These are phyloP conservation scores for Cystobasidium ongulense DNA, from an alignment of 768 basidiomycete genomes.

Conservation along the genomic window DNA sequence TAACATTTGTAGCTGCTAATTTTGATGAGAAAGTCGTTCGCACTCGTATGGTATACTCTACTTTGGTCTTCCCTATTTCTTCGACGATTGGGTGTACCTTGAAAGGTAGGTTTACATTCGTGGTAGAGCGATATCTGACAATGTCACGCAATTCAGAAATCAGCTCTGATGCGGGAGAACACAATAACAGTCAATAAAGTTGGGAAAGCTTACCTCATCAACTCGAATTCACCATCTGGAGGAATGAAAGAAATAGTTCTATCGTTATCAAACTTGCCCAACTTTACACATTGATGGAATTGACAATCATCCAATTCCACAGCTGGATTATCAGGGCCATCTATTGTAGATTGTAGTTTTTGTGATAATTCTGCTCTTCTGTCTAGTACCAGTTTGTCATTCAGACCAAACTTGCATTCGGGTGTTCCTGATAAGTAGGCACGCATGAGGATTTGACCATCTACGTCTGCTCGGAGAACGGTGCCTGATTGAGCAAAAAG, in stretches of 20 bases:
- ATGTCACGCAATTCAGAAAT: background rate
- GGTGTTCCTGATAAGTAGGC: constrained; percentile 94
- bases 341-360: constrained; percentile 32
- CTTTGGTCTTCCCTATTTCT: constrained; percentile 83
- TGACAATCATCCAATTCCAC: constrained; percentile 97
- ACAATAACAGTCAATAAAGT: background rate
- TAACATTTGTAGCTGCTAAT: constrained; percentile 82
- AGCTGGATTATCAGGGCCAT: constrained; percentile 49
- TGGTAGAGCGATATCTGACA: constrained; percentile 81
- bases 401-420: constrained; percentile 97
- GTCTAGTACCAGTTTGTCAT: constrained; percentile 95
- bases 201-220: constrained; percentile 66
- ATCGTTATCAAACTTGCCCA: constrained; percentile 87
- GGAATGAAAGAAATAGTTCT: constrained; percentile 95
- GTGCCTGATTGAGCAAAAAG: constrained; percentile 54
- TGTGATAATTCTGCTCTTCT: constrained; percentile 50
- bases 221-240: constrained; percentile 96
- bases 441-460: constrained; percentile 95
- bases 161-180: background rate
- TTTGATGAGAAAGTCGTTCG: constrained; percentile 85
- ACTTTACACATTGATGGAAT: constrained; percentile 94
- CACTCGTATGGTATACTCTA: constrained; percentile 79
- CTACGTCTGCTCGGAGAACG: constrained; percentile 87
- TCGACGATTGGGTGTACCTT: constrained; percentile 80
- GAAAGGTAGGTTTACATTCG: constrained; percentile 90